Evolutionary conservation across 352 stramenopile species (phyloP), one percentile per base, ranked within the genome.

Genomic region (Pilasporangium apinafurcum): DNA sequence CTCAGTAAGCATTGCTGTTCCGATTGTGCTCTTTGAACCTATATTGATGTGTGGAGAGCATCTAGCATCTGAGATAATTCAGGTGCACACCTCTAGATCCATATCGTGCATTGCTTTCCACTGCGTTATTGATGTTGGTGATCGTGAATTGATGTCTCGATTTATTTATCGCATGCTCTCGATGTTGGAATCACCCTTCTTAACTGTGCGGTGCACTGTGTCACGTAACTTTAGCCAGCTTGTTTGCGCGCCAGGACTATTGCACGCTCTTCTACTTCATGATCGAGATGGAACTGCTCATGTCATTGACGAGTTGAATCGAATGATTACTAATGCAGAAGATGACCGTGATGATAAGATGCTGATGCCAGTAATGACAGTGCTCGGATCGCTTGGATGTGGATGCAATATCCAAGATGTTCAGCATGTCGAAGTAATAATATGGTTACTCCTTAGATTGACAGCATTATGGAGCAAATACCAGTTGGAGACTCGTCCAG

Each of bases 371-470:
- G 49, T 59, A 30, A 51, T 81, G 38, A 34, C 50, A 9, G 41
- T 56, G 14, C 49, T 62, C 12, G 72, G 73, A 6, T 55, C 55
- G 8, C 46, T 87, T 37, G 72, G 67, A 7, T 72, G 48, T 53
- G 48, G 56, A 33, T 83, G 62, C 43, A 50, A 68, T 21, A 36
- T 59, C 8, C 38, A 57, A 5, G 34, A 59, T 34, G 22, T 27
- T 34, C 50, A 72, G 24, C 64, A 59, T n/a, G 48, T 58, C 4
- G 59, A 82, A 12, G 51, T 72, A 22, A 67, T 73, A 25, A 57
- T 80, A 13, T 80, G 55, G 55, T 56, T 80, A 26, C 49, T 86
- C 24, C 58, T 86, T 21, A 62, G 63, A 0, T 43, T 87, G 25
- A 51, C 65, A 4, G 65, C 57, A 24, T 33, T 84, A 13, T 87